Evolutionary conservation across 345 rosid species (phyloP).

Genomic region (Cochlearia excelsa): DNA sequence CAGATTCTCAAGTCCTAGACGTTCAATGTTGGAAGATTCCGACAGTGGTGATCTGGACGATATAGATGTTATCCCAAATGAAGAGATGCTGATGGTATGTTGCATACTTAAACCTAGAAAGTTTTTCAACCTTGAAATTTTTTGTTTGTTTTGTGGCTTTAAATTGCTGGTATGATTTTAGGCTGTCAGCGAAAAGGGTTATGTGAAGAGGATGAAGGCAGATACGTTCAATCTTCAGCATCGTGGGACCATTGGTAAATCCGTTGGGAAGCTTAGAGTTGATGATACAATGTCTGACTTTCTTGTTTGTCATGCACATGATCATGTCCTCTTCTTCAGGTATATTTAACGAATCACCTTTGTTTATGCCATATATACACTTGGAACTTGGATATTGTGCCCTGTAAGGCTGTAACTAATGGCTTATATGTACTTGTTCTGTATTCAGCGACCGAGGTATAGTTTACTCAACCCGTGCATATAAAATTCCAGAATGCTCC

Average conservation of each 20-base stretch:
- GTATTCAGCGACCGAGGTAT: conserved; percentile 75
- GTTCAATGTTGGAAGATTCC: conserved; percentile 73
- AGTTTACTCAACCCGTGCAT: conserved; percentile 90
- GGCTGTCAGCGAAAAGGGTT: conserved; percentile 96
- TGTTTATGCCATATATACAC: neutral
- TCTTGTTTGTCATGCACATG: conserved; percentile 89
- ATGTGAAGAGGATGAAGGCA: conserved; percentile 89
- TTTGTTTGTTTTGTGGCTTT: conserved; percentile 15
- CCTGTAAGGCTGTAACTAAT: conserved; percentile 5
- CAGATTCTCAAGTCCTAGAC: conserved; percentile 70
- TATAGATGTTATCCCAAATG: conserved; percentile 89
- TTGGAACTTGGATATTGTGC: conserved; percentile 1
- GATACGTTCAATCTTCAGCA: conserved; percentile 85
- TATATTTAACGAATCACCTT: conserved; percentile 23
- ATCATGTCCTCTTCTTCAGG: conserved; percentile 92
- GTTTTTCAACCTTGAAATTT: conserved; percentile 7
- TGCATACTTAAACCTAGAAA: conserved; percentile 19
- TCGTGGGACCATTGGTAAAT: conserved; percentile 95
- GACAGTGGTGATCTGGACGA: conserved; percentile 86
- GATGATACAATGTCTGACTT: conserved; percentile 95
- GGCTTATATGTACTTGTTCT: conserved; percentile 2
- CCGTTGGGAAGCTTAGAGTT: conserved; percentile 85
- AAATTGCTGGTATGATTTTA: conserved; percentile 39
- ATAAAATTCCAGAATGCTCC: conserved; percentile 87
- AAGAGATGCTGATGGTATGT: conserved; percentile 84